phyloP scores from a whole-genome alignment of 495 filamentous ascomycete genomes.

The Penicillium malachiteum region DNA sequence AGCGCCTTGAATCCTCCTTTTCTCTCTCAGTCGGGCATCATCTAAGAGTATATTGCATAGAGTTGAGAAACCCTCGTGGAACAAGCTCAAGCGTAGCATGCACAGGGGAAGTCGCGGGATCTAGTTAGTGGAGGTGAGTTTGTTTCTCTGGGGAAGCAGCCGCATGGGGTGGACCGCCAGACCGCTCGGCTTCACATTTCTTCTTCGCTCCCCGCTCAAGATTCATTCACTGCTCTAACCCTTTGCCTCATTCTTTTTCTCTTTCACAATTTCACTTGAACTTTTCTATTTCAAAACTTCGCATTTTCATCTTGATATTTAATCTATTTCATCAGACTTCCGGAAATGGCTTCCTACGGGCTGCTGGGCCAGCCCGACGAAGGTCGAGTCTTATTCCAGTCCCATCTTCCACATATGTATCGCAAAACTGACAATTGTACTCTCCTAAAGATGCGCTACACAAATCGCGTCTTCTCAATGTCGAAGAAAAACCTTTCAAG shows the following conservation, averaged over 20 bases:
- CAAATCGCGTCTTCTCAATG: constrained; percentile 82
- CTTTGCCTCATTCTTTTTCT: not conserved
- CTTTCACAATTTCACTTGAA: not conserved
- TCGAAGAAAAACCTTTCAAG: constrained; percentile 92
- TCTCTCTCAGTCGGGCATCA: constrained; percentile 9
- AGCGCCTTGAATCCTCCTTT: not conserved
- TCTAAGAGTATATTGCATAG: constrained; percentile 6
- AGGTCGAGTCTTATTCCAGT: constrained; percentile 34
- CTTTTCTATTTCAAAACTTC: not conserved
- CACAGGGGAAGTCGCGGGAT: not conserved
- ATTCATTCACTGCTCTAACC: constrained; percentile 1
- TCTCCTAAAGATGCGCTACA: constrained; percentile 70
- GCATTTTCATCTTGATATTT: not conserved
- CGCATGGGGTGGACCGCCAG: constrained; percentile 14
- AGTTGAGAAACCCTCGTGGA: not conserved
- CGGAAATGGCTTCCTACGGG: constrained; percentile 47
- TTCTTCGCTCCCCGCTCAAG: constrained; percentile 7
- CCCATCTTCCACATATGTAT: constrained; percentile 4
- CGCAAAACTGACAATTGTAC: constrained; percentile 14
- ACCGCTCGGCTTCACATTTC: constrained; percentile 30
- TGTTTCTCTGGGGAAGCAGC: constrained; percentile 20
- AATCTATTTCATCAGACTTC: not conserved
- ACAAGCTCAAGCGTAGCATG: not conserved
- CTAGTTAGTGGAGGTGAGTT: constrained; percentile 4
- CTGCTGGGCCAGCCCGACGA: constrained; percentile 52